Evolutionary conservation across 192 early-diverging fungal species (phyloP).

Genomic region (Coemansia brasiliensis): DNA sequence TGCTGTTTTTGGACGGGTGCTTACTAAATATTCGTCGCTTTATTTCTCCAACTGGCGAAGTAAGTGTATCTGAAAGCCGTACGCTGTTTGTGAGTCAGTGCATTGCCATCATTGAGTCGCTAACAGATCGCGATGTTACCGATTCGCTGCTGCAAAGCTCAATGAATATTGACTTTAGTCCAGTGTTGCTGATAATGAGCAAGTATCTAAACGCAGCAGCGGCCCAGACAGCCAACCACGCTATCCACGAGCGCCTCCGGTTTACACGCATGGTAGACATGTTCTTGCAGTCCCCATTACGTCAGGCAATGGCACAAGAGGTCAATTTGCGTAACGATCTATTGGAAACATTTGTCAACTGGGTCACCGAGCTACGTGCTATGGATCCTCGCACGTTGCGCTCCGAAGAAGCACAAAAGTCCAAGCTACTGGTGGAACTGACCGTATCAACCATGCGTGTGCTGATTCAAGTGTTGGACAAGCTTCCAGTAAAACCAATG

Average conservation of each 20-base stretch:
- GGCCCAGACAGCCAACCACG: slow-evolving; percentile 31
- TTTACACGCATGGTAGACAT: slow-evolving; percentile 50
- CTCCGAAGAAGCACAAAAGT: slow-evolving; percentile 34
- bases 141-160: slow-evolving; percentile 45
- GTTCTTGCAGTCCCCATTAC: slow-evolving; percentile 52
- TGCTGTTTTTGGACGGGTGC: slow-evolving; percentile 53
- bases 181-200: slow-evolving; percentile 46
- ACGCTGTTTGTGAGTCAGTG: slow-evolving; percentile 57
- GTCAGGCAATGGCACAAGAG: slow-evolving; percentile 48
- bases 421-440: slow-evolving; percentile 48
- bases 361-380: slow-evolving; percentile 53
- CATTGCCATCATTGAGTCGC: slow-evolving; percentile 51
- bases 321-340: slow-evolving; percentile 55
- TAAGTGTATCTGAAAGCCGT: slow-evolving; percentile 53
- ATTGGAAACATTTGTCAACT: slow-evolving; percentile 55
- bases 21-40: slow-evolving; percentile 53
- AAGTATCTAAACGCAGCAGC: slow-evolving; percentile 51
- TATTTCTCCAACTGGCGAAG: slow-evolving; percentile 50
- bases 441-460: slow-evolving; percentile 47
- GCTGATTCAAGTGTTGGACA: slow-evolving; percentile 49
- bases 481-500: slow-evolving; percentile 54
- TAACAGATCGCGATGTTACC: slow-evolving; percentile 45
- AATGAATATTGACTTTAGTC: slow-evolving; percentile 52
- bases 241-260: slow-evolving; percentile 46
- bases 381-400: slow-evolving; percentile 55